Evolutionary conservation across 108 stramenopile species (phyloP), one percentile per base, ranked within the genome.

Genomic region (Cylindrotheca closterium): DNA sequence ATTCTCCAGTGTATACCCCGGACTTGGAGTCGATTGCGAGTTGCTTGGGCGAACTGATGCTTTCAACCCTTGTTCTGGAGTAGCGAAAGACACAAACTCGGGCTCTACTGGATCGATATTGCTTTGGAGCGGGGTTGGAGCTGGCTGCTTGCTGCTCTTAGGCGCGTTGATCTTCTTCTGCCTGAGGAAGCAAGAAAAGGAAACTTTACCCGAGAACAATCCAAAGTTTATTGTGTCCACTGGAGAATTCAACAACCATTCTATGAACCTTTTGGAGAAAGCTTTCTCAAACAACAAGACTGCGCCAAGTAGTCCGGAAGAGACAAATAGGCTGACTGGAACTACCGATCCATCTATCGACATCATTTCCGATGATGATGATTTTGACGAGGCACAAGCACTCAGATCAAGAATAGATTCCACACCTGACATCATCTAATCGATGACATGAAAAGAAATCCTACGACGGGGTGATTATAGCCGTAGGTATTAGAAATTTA

Each of bases 1-100:
- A 12, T 75, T 68, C 34, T 67, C 72, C 18, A 59, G 24, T 3
- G 71, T 57, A 19, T 71, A 74, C 27, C 63, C 67, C 1, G 30
- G 59, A 10, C 61, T 84, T 64, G 61, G 60, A 0, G 69, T 84
- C 29, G 79, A 80, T 56, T 84, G 83, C 55, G 63, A 75, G 28
- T 27, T 53, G 58, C 63, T 84, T 55, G 83, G 83, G 8, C 47
- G 27, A 10, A 51, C 55, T 1, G 62, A 65, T 37, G 67, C 47
- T 10, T 28, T 67, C 48, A 66, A 78, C 53, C 60, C 77, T 45
- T 80, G 79, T 37, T 51, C 54, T 3, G 82, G 82, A 23, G 75
- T 67, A 12, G 63, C 58, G 3, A 58, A 58, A 48, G 55, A 33
- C 12, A 32, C 37, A 42, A 10, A 7, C 10, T 23, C 4, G 60